These are phyloP conservation scores for Aspergillus costaricaensis DNA, from an alignment of 2,329 filamentous ascomycete species.

Conservation along the genomic window DNA sequence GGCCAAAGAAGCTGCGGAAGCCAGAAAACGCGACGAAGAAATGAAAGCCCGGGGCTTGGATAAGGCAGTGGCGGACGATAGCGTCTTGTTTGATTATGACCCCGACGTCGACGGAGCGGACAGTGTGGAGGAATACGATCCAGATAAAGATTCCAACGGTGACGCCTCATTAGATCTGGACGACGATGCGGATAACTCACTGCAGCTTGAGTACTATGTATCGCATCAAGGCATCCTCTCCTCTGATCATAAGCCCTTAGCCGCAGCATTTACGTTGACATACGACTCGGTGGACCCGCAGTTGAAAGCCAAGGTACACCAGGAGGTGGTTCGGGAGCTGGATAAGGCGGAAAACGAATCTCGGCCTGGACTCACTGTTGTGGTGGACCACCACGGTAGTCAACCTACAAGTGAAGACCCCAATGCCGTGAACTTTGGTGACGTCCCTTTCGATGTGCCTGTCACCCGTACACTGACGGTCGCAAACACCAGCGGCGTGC, in stretches of 20 bases:
- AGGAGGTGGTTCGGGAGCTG: conserved; percentile 82
- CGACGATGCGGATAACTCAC: conserved; percentile 49
- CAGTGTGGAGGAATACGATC: conserved; percentile 59
- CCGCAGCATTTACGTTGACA: conserved; percentile 77
- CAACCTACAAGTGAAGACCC: conserved; percentile 41
- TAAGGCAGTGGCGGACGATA: conserved; percentile 72
- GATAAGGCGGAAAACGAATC: conserved; percentile 92
- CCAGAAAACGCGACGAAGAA: conserved; percentile 74
- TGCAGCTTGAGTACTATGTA: conserved; percentile 69
- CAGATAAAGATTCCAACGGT: conserved; percentile 55
- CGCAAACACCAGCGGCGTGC: conserved; percentile 85
- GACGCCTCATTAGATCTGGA: conserved; percentile 26
- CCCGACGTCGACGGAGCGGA: conserved; percentile 72
- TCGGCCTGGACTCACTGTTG: conserved; percentile 76
- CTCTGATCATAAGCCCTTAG: conserved; percentile 92
- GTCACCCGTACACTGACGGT: conserved; percentile 73
- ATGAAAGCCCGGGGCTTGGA: conserved; percentile 80
- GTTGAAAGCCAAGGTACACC: conserved; percentile 78
- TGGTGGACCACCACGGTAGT: conserved; percentile 64
- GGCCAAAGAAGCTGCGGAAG: conserved; percentile 64
- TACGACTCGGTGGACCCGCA: conserved; percentile 86
- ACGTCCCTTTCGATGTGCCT: conserved; percentile 67
- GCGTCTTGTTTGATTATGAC: conserved; percentile 86
- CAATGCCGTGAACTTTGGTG: conserved; percentile 75
- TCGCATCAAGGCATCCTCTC: conserved; percentile 88